phyloP scores from a whole-genome alignment of 306 rosid genomes.

The Pachyrhizus erosus region DNA sequence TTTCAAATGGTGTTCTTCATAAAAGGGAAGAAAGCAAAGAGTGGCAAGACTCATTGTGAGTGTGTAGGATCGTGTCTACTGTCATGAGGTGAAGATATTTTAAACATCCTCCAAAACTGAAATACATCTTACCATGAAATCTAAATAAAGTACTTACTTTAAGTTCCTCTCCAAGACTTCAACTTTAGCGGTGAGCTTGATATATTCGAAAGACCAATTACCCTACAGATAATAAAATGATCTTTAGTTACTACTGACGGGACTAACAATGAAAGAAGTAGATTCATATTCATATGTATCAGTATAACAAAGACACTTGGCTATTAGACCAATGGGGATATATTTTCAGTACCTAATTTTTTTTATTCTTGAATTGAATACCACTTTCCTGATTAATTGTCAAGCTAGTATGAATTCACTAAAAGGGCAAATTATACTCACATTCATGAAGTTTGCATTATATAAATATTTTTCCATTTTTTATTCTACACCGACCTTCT shows the following conservation, averaged over 20 bases:
- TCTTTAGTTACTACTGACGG: slow-evolving; percentile 6
- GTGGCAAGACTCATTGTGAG: neutral
- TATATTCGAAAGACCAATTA: slow-evolving; percentile 61
- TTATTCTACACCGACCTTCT: no score
- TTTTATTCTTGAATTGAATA: neutral
- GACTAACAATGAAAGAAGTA: neutral
- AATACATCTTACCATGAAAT: slow-evolving; percentile 9
- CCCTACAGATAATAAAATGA: slow-evolving; percentile 49
- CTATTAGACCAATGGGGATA: neutral
- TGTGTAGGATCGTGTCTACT: neutral
- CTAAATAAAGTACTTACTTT: slow-evolving; percentile 51
- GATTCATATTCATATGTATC: neutral
- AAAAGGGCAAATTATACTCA: neutral
- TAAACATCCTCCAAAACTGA: no score
- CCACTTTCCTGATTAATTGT: neutral
- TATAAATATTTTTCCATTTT: no score
- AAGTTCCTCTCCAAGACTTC: slow-evolving; percentile 74
- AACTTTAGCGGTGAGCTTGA: slow-evolving; percentile 65
- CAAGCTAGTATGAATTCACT: neutral
- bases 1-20: neutral
- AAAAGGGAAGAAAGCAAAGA: neutral
- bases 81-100: slow-evolving; percentile 19
- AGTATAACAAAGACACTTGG: neutral
- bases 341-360: neutral
- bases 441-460: no score